A percentile compares a stretch with the other conserved stretches of the same genome.
These are phyloP conservation scores for Ascochyta pisi DNA, from an alignment of 2,329 filamentous ascomycete species.

Conservation along the genomic window DNA sequence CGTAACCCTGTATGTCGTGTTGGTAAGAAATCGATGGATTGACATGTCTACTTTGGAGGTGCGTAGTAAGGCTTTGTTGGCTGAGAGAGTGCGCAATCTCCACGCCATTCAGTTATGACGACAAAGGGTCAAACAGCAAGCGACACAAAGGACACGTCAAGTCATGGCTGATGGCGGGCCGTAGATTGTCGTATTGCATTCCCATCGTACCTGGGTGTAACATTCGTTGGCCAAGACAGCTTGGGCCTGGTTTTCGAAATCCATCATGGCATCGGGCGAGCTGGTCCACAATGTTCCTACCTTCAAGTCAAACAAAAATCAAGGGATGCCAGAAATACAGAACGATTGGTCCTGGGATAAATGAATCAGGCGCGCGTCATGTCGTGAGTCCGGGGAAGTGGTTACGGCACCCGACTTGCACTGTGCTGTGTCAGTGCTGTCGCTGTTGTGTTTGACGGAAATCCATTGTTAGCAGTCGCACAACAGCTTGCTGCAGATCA, in stretches of 20 bases:
- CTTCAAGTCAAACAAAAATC: slow-evolving; percentile 25
- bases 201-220: slow-evolving; percentile 19
- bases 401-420: slow-evolving; percentile 25
- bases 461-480: slow-evolving; percentile 8
- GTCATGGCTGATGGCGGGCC: slow-evolving; percentile 10
- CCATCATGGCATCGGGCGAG: slow-evolving; percentile 2
- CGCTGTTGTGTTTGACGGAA: slow-evolving; percentile 18
- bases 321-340: slow-evolving; percentile 12
- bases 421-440: slow-evolving; percentile 15
- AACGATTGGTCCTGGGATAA: neutral
- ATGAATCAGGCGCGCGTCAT: slow-evolving; percentile 13
- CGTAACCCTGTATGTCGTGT: neutral
- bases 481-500: slow-evolving; percentile 1
- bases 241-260: slow-evolving; percentile 12
- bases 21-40: neutral
- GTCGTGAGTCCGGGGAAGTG: slow-evolving; percentile 29
- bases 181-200: slow-evolving; percentile 26
- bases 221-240: slow-evolving; percentile 10
- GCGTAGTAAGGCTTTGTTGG: neutral
- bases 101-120: neutral
- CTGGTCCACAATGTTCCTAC: slow-evolving; percentile 1
- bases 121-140: neutral
- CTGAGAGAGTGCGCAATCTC: neutral
- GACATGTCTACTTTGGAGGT: neutral
- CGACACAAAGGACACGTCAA: slow-evolving; percentile 6